Percentiles rank a stretch among this genome's conserved stretches.
These are phyloP conservation scores for Edhazardia aedis DNA, from an alignment of 371 early-diverging fungal species.

Conservation along the genomic window DNA sequence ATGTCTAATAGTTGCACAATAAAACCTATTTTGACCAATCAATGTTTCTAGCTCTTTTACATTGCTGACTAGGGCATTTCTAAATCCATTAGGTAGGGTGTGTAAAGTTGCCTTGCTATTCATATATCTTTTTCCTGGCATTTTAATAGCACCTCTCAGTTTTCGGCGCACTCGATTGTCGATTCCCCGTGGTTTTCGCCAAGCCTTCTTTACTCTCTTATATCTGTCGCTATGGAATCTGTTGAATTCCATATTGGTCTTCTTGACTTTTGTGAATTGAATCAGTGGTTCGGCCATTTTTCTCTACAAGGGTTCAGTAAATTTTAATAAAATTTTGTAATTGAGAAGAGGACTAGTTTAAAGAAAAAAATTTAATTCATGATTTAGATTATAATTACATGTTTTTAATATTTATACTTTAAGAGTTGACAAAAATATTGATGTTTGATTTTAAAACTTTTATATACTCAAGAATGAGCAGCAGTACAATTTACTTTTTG, in stretches of 20 bases:
- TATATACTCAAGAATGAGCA: too few relatives aligned
- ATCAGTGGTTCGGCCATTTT: not conserved
- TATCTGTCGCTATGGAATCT: conserved; percentile 88
- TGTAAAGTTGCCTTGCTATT: conserved; percentile 78
- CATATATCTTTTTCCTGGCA: conserved; percentile 91
- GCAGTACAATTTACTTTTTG: too few relatives aligned
- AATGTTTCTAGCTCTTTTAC: conserved; percentile 77
- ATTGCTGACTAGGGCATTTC: conserved; percentile 79
- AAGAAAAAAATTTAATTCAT: too few relatives aligned
- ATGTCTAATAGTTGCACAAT: conserved; percentile 93
- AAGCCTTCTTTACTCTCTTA: conserved; percentile 55
- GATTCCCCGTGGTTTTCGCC: conserved; percentile 99
- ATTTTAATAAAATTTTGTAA: too few relatives aligned
- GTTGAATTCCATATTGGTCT: conserved; percentile 81
- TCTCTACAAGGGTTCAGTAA: too few relatives aligned
- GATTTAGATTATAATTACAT: too few relatives aligned
- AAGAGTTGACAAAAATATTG: too few relatives aligned
- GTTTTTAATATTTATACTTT: too few relatives aligned
- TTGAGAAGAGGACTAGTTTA: too few relatives aligned
- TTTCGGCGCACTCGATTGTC: conserved; percentile 92
- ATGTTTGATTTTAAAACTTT: too few relatives aligned
- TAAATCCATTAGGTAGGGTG: conserved; percentile 87
- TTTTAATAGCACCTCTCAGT: conserved; percentile 82
- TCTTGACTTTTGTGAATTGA: conserved; percentile 59
- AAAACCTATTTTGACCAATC: conserved; percentile 87